A percentile compares a stretch with the other conserved stretches of the same genome.
Evolutionary conservation across 208 protist genomes (phyloP).

Genomic region (Wallacemonas sp.): DNA sequence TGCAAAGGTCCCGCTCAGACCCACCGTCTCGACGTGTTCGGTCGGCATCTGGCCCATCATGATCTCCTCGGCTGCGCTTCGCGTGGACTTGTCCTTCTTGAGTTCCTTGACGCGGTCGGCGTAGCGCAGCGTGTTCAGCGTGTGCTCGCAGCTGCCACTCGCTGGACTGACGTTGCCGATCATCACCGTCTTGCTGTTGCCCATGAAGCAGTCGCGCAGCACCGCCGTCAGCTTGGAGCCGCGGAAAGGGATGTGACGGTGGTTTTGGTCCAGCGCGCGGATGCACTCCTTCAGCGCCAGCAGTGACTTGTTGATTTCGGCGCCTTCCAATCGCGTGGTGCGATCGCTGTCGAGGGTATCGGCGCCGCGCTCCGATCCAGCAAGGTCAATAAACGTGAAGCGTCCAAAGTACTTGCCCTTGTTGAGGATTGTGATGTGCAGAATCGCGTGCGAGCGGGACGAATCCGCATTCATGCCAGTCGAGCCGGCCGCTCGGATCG

Average conservation of each 20-base stretch:
- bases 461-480: conserved; percentile 96
- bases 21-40: conserved; percentile 84
- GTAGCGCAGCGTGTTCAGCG: conserved; percentile 84
- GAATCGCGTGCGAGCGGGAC: conserved; percentile 96
- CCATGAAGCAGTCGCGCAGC: conserved; percentile 87
- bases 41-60: conserved; percentile 94
- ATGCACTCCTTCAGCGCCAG: conserved; percentile 91
- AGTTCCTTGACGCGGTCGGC: conserved; percentile 93
- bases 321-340: conserved; percentile 83
- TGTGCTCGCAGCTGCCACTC: conserved; percentile 82
- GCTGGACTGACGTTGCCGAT: conserved; percentile 92
- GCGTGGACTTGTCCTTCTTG: conserved; percentile 85
- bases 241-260: conserved; percentile 92
- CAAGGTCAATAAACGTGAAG: conserved; percentile 93
- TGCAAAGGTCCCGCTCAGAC: conserved; percentile 70
- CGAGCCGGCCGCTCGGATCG: conserved; percentile 79
- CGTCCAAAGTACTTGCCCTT: conserved; percentile 94
- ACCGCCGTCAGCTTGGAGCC: conserved; percentile 94
- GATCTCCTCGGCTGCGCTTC: conserved; percentile 83
- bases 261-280: conserved; percentile 73
- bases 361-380: conserved; percentile 89
- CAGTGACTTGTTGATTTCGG: conserved; percentile 92
- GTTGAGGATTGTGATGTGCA: conserved; percentile 78
- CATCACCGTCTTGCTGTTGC: conserved; percentile 94
- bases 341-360: conserved; percentile 74